Conservation (phyloP, 2,329 filamentous ascomycete species). For the Tolypocladium ophioglossoides region DNA sequence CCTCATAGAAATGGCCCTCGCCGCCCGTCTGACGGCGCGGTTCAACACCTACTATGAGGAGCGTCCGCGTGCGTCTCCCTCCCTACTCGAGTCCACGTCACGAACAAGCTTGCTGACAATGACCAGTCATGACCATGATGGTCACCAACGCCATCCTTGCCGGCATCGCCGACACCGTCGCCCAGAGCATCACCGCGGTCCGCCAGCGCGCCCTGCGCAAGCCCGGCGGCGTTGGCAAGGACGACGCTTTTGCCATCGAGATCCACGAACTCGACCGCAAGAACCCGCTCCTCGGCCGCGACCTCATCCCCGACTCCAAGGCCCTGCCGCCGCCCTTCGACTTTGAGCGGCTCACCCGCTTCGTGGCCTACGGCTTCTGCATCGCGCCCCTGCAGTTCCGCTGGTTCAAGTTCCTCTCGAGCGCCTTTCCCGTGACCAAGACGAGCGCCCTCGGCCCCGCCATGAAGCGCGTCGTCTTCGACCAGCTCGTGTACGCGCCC, state of each 20-base stretch:
- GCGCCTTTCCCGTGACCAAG: slow-evolving; percentile 76
- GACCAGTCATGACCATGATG: slow-evolving; percentile 88
- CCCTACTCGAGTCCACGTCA: background rate
- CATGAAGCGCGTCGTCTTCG: slow-evolving; percentile 81
- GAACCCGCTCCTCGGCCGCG: slow-evolving; percentile 53
- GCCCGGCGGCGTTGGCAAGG: slow-evolving; percentile 44
- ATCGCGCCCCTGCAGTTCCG: slow-evolving; percentile 94
- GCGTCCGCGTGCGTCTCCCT: slow-evolving; percentile 55
- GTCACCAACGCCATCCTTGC: slow-evolving; percentile 94
- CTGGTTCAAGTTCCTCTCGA: slow-evolving; percentile 84
- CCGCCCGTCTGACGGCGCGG: slow-evolving; percentile 69
- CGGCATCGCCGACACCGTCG: slow-evolving; percentile 92
- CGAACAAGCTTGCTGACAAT: too few relatives aligned
- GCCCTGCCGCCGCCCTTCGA: slow-evolving; percentile 74
- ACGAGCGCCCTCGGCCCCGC: slow-evolving; percentile 63
- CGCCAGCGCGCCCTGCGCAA: slow-evolving; percentile 57
- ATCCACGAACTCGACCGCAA: slow-evolving; percentile 80
- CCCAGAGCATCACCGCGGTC: slow-evolving; percentile 82
- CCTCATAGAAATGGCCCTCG: slow-evolving; percentile 77
- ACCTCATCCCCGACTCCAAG: slow-evolving; percentile 54
- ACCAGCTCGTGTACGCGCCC: slow-evolving; percentile 89
- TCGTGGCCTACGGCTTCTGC: slow-evolving; percentile 94
- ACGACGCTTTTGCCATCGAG: slow-evolving; percentile 73
- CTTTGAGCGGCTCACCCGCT: slow-evolving; percentile 86
- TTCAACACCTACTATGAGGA: slow-evolving; percentile 94